These are phyloP conservation scores for Pelargonium fulgidum DNA, from an alignment of 441 rosid genomes.

Conservation along the genomic window DNA sequence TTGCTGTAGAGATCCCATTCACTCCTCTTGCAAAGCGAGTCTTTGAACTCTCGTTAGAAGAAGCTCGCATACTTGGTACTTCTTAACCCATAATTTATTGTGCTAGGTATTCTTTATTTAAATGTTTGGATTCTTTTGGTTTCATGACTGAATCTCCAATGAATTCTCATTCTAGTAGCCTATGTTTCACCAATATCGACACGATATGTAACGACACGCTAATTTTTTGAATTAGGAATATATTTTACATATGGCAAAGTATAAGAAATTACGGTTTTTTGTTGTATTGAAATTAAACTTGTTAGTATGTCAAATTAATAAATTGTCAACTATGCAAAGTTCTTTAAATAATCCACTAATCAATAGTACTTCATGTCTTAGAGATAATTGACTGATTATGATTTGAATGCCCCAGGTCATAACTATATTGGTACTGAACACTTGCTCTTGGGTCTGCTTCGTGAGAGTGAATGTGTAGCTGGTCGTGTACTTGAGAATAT, in stretches of 20 bases:
- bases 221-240: no score
- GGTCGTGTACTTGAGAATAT: constrained; percentile 97
- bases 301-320: no score
- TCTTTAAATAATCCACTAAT: neutral
- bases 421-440: constrained; percentile 98
- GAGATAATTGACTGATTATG: neutral
- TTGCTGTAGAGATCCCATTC: constrained; percentile 91
- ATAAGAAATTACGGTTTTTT: no score
- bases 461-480: constrained; percentile 99
- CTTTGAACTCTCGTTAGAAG: constrained; percentile 82
- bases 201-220: no score
- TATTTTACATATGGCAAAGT: no score
- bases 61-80: constrained; percentile 89
- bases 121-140: no score
- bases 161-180: no score
- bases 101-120: no score
- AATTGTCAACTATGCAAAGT: neutral
- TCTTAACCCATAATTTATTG: neutral
- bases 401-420: constrained; percentile 52
- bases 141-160: no score
- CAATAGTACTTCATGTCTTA: neutral
- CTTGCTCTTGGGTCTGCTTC: constrained; percentile 75
- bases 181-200: no score
- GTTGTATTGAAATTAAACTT: no score
- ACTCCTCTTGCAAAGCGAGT: constrained; percentile 98